Evolutionary conservation across 1,284 basidiomycete genomes (phyloP).

Genomic region (Amylostereum areolatum): DNA sequence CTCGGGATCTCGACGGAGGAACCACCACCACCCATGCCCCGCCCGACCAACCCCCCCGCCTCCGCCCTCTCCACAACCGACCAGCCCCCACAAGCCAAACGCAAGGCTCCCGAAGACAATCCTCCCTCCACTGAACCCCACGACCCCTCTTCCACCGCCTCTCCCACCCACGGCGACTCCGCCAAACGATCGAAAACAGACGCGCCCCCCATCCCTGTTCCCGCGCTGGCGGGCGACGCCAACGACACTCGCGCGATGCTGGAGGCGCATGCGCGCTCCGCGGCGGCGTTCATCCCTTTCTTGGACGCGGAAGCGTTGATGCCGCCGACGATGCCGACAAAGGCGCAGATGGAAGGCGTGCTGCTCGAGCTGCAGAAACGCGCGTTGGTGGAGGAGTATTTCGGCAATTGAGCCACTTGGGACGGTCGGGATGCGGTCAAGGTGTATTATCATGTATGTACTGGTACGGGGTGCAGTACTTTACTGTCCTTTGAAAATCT

Average conservation of each 20-base stretch:
- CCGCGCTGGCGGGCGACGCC: conserved; percentile 18
- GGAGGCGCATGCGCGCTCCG: conserved; percentile 44
- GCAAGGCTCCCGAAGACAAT: conserved; percentile 40
- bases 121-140: conserved; percentile 25
- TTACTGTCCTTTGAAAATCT: too few species aligned
- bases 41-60: conserved; percentile 24
- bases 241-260: conserved; percentile 9
- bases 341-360: conserved; percentile 75
- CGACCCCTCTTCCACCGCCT: conserved; percentile 25
- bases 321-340: conserved; percentile 69
- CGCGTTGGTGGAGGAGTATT: conserved; percentile 80
- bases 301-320: conserved; percentile 67
- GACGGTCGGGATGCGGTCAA: too few species aligned
- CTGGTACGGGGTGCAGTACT: too few species aligned
- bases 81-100: conserved; percentile 32
- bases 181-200: conserved; percentile 38
- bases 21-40: conserved; percentile 48
- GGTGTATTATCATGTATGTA: too few species aligned
- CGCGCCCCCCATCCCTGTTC: conserved; percentile 10
- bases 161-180: conserved; percentile 19
- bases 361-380: conserved; percentile 78
- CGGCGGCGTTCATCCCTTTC: conserved; percentile 71
- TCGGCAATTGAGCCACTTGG: conserved; percentile 26
- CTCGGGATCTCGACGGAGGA: conserved; percentile 50
- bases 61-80: conserved; percentile 18